phyloP scores from a whole-genome alignment of 805 yeast genomes.

The Saccharomyces cerevisiae region DNA sequence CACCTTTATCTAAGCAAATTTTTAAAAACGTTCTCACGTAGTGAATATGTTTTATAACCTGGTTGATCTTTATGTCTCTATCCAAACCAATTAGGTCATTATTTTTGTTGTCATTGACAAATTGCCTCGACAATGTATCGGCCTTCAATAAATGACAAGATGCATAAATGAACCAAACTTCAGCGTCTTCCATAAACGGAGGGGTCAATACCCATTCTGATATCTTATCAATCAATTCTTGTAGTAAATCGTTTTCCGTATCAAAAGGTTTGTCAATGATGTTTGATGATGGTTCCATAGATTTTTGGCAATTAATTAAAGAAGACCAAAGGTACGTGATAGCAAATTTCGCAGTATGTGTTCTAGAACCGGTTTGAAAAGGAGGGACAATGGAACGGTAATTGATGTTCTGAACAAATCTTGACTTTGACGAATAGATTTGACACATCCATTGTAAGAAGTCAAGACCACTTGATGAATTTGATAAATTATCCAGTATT shows the following conservation, averaged over 20 bases:
- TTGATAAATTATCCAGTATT: slow-evolving; percentile 31
- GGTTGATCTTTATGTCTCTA: slow-evolving; percentile 17
- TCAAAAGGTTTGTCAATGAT: background rate
- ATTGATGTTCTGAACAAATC: slow-evolving; percentile 19
- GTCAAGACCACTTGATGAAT: slow-evolving; percentile 10
- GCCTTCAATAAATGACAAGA: slow-evolving; percentile 24
- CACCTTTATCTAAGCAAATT: slow-evolving; percentile 12
- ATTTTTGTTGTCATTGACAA: background rate
- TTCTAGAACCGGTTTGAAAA: slow-evolving; percentile 24
- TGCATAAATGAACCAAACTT: slow-evolving; percentile 26
- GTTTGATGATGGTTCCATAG: background rate
- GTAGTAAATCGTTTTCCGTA: slow-evolving; percentile 4
- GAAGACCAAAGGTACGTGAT: slow-evolving; percentile 25
- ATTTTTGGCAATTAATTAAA: slow-evolving; percentile 7
- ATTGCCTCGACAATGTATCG: slow-evolving; percentile 14
- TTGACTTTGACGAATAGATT: slow-evolving; percentile 19
- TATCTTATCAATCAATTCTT: slow-evolving; percentile 19
- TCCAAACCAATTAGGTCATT: slow-evolving; percentile 8
- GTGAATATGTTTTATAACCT: slow-evolving; percentile 18
- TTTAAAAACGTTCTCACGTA: slow-evolving; percentile 14
- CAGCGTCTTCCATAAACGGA: slow-evolving; percentile 29
- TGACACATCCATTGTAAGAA: slow-evolving; percentile 26
- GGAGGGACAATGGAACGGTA: slow-evolving; percentile 20
- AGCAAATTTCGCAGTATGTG: slow-evolving; percentile 23
- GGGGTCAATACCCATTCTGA: slow-evolving; percentile 25